A percentile compares a stretch with the other conserved stretches of the same genome.
Evolutionary conservation across 225 moss, liverwort and hornwort genomes (phyloP).

Genomic region (Asterella californica): DNA sequence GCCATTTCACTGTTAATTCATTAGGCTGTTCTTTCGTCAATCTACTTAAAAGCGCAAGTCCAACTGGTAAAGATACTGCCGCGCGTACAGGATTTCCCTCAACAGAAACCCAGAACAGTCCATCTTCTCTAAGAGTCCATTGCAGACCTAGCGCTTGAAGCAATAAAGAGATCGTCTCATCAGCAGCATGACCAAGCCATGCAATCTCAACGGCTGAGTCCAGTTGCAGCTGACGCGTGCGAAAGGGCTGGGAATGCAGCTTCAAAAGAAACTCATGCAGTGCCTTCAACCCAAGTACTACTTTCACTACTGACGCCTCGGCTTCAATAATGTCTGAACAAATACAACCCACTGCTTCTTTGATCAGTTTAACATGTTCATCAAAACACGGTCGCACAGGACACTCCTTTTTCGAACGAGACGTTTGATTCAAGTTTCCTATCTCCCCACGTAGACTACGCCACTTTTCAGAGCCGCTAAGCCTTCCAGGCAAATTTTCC

Average conservation of each 20-base stretch:
- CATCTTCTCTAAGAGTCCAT: conserved; percentile 43
- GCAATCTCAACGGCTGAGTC: conserved; percentile 40
- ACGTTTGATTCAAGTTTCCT: conserved; percentile 23
- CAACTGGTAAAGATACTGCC: conserved; percentile 51
- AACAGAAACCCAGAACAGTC: conserved; percentile 41
- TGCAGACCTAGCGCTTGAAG: conserved; percentile 45
- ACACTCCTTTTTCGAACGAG: conserved; percentile 2
- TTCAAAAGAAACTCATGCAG: conserved; percentile 42
- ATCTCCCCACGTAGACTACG: conserved; percentile 54
- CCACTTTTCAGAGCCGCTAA: conserved; percentile 64
- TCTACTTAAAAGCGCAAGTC: conserved; percentile 51
- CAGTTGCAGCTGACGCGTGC: conserved; percentile 37
- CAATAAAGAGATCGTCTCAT: conserved; percentile 44
- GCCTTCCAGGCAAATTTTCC: conserved; percentile 45
- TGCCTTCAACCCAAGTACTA: conserved; percentile 27
- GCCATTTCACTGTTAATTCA: conserved; percentile 28
- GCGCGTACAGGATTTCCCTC: conserved; percentile 43
- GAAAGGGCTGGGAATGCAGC: conserved; percentile 53
- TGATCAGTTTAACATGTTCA: conserved; percentile 50
- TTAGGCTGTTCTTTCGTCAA: conserved; percentile 41
- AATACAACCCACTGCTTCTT: conserved; percentile 45
- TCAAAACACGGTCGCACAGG: conserved; percentile 49
- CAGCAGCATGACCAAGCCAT: conserved; percentile 51
- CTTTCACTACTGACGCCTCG: conserved; percentile 30
- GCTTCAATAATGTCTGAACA: conserved; percentile 32